These are phyloP conservation scores for Tinospora cordifolia DNA, from an alignment of 164 flowering plant genomes.

Conservation along the genomic window DNA sequence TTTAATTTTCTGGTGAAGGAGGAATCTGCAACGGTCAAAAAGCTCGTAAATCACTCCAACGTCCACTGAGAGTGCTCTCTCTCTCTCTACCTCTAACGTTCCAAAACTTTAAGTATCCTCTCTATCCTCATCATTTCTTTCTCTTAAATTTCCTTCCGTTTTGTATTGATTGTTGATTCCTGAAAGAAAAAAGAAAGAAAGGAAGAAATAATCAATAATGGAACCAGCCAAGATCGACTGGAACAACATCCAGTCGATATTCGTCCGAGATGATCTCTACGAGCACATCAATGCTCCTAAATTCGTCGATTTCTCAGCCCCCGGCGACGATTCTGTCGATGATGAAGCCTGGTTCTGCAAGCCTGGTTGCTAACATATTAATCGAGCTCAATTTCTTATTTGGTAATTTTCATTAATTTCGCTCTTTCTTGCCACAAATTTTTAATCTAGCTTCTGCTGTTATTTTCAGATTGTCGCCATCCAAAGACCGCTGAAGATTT, in stretches of 20 bases:
- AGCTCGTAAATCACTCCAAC: neutral
- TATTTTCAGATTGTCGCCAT: slow-evolving; percentile 67
- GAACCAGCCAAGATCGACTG: slow-evolving; percentile 88
- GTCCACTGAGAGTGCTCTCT: slow-evolving; percentile 1
- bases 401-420: neutral
- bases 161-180: neutral
- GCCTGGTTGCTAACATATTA: slow-evolving; percentile 38
- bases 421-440: neutral
- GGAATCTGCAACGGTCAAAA: neutral
- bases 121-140: neutral
- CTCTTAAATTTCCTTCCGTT: neutral
- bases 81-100: neutral
- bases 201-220: slow-evolving; percentile 27
- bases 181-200: neutral
- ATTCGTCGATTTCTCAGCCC: slow-evolving; percentile 69
- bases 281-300: slow-evolving; percentile 85
- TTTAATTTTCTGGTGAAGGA: too few relatives aligned
- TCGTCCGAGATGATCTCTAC: slow-evolving; percentile 50
- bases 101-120: neutral
- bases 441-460: neutral
- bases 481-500: slow-evolving; percentile 75
- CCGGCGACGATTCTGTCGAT: slow-evolving; percentile 31
- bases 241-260: slow-evolving; percentile 59
- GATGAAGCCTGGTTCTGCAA: slow-evolving; percentile 84
- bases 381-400: neutral